phyloP scores from a whole-genome alignment of 345 rosid species.

The Luvunga scandens region DNA sequence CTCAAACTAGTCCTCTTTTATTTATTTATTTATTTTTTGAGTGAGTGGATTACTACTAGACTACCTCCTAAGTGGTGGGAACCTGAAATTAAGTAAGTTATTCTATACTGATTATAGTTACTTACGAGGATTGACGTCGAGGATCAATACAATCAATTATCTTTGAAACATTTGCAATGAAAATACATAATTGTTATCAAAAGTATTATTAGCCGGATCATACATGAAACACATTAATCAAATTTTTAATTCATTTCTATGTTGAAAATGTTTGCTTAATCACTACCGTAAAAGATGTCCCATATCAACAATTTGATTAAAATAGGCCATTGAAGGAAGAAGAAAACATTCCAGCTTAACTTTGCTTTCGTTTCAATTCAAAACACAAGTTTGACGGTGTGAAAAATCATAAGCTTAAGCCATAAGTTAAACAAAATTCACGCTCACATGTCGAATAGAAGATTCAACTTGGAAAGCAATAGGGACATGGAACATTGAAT shows the following conservation, averaged over 20 bases:
- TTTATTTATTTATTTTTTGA: too few species aligned
- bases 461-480: background rate
- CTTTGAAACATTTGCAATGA: background rate
- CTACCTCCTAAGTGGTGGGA: too few species aligned
- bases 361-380: background rate
- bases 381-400: too few species aligned
- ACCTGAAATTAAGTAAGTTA: too few species aligned
- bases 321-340: background rate
- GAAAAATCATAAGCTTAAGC: background rate
- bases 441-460: conserved; percentile 25
- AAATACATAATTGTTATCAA: too few species aligned
- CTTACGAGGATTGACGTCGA: background rate
- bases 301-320: background rate
- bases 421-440: background rate
- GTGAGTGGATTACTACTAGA: too few species aligned
- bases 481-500: background rate
- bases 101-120: too few species aligned
- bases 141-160: background rate
- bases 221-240: background rate
- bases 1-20: too few species aligned
- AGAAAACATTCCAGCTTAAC: background rate
- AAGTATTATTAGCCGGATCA: too few species aligned
- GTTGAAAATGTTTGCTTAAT: too few species aligned
- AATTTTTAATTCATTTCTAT: too few species aligned
- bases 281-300: background rate